These are phyloP conservation scores for Albophoma yamanashiensis DNA, from an alignment of 2,329 filamentous ascomycete species.

Conservation along the genomic window DNA sequence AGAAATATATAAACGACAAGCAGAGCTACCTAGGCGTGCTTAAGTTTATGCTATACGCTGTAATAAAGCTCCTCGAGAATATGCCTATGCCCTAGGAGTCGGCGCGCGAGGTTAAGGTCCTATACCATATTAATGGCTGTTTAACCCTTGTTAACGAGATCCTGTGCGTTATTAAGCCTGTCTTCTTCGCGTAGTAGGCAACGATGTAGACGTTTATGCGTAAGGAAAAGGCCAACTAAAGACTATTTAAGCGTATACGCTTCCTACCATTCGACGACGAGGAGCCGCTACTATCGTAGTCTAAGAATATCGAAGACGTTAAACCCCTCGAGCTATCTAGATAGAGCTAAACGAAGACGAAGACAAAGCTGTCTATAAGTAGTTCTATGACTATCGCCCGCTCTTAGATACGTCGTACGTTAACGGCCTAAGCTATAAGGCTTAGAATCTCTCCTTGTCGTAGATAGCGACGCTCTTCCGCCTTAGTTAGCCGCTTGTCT, in stretches of 20 bases:
- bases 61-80: slow-evolving; percentile 93
- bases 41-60: slow-evolving; percentile 99
- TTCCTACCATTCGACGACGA: slow-evolving; percentile 98
- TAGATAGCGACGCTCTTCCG: slow-evolving; percentile 96
- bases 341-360: slow-evolving; percentile 95
- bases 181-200: slow-evolving; percentile 98
- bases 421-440: slow-evolving; percentile 93
- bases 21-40: slow-evolving; percentile 92
- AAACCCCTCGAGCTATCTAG: slow-evolving; percentile 94
- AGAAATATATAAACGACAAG: slow-evolving; percentile 98
- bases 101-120: slow-evolving; percentile 87
- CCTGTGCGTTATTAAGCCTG: slow-evolving; percentile 90
- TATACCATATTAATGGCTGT: slow-evolving; percentile 97
- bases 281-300: slow-evolving; percentile 94
- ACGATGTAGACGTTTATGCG: slow-evolving; percentile 99
- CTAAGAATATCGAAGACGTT: slow-evolving; percentile 97
- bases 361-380: slow-evolving; percentile 83
- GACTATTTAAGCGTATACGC: slow-evolving; percentile 97
- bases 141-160: slow-evolving; percentile 94
- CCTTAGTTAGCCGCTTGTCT: slow-evolving; percentile 80
- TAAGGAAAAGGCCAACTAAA: slow-evolving; percentile 89
- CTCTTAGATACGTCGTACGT: slow-evolving; percentile 86
- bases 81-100: slow-evolving; percentile 99
- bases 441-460: slow-evolving; percentile 83
- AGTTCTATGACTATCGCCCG: slow-evolving; percentile 94